Conservation (phyloP, 208 protist species). For the Wallacemonas rigidus region DNA sequence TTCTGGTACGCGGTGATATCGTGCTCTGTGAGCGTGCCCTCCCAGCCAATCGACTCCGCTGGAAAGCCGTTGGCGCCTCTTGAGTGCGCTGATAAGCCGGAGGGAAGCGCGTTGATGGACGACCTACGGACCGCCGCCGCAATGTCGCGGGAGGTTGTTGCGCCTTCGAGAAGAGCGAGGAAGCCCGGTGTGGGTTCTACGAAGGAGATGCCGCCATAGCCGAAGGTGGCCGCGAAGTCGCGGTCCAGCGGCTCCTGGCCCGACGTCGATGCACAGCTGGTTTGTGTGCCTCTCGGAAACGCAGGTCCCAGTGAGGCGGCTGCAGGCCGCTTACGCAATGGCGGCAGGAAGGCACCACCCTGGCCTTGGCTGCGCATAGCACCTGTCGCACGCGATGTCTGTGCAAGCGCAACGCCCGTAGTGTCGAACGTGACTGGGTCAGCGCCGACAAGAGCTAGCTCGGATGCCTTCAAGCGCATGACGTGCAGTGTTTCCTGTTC, state of each 20-base stretch:
- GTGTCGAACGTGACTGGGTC: not conserved
- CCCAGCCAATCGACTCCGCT: conserved; percentile 36
- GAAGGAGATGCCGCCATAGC: conserved; percentile 46
- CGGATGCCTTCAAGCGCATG: conserved; percentile 76
- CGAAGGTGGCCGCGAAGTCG: conserved; percentile 24
- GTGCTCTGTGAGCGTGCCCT: conserved; percentile 23
- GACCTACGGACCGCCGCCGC: not conserved
- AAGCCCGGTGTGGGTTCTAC: conserved; percentile 42
- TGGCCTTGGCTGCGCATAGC: no score
- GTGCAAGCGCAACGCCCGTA: not conserved
- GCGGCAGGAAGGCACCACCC: not conserved
- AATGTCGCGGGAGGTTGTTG: not conserved
- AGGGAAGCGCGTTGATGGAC: not conserved
- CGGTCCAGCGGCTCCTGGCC: not conserved
- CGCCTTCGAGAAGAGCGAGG: conserved; percentile 28
- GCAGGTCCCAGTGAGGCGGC: not conserved
- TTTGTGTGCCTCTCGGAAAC: not conserved
- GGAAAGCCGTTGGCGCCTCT: not conserved
- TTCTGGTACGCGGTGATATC: conserved; percentile 2
- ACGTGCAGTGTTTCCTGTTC: conserved; percentile 77
- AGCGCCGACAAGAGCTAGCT: conserved; percentile 45
- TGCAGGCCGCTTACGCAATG: conserved; percentile 1
- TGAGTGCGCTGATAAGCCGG: not conserved
- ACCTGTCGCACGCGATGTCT: not conserved
- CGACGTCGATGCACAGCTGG: not conserved